Percentiles rank a stretch among this genome's conserved stretches.
Evolutionary conservation across 331 rosid genomes (phyloP).

Genomic region (Malus hybrid): DNA sequence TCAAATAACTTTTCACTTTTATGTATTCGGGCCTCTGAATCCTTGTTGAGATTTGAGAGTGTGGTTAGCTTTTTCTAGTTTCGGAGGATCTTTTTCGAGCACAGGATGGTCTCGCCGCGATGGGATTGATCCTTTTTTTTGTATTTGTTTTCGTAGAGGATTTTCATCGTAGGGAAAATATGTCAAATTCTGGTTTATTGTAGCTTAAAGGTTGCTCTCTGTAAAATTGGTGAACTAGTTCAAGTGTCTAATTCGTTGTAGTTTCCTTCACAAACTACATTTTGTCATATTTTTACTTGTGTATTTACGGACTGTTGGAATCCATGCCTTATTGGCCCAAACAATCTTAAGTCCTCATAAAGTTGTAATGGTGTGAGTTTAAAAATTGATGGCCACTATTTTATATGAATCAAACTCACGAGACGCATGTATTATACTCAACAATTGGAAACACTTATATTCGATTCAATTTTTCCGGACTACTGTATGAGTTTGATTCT

Average conservation of each 20-base stretch:
- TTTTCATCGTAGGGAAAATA: not conserved
- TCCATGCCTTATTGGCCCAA: no score
- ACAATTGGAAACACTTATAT: no score
- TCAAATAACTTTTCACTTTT: not conserved
- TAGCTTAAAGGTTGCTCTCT: not conserved
- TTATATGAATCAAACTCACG: no score
- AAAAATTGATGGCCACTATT: no score
- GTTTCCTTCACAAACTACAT: not conserved
- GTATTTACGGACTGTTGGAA: not conserved
- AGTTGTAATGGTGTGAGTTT: no score
- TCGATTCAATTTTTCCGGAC: no score
- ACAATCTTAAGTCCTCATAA: no score
- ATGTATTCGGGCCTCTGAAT: constrained; percentile 1
- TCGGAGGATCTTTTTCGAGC: not conserved
- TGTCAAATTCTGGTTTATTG: not conserved
- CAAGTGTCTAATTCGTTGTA: not conserved
- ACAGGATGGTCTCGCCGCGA: not conserved
- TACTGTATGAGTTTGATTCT: no score
- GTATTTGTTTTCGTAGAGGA: not conserved
- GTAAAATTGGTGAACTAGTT: not conserved
- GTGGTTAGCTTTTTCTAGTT: not conserved
- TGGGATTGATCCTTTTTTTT: not conserved
- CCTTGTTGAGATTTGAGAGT: constrained; percentile 8
- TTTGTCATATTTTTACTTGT: not conserved
- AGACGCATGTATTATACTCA: no score